Conservation (phyloP, 1,284 basidiomycete genomes). For the Leucoagaricus sp. region DNA sequence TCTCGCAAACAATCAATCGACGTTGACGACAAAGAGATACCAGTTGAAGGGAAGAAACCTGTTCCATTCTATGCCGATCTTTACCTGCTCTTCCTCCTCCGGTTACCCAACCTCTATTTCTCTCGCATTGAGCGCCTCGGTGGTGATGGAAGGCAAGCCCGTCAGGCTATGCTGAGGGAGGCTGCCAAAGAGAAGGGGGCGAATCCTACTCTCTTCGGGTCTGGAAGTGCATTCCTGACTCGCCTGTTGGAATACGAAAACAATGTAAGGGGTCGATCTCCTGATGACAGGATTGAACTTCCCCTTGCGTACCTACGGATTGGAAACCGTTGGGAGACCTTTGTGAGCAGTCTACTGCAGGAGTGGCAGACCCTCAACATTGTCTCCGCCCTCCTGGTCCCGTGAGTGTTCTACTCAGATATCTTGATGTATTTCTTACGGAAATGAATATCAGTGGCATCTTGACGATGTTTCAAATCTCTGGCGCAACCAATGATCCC, state of each 20-base stretch:
- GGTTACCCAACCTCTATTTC: conserved; percentile 63
- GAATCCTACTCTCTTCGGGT: conserved; percentile 35
- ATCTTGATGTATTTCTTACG: neutral
- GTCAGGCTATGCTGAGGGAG: conserved; percentile 52
- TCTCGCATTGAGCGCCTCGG: conserved; percentile 46
- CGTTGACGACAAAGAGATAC: neutral
- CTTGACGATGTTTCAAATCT: conserved; percentile 65
- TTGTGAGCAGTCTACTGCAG: conserved; percentile 42
- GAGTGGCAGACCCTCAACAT: conserved; percentile 52
- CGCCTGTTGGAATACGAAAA: conserved; percentile 58
- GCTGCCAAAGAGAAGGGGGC: conserved; percentile 56
- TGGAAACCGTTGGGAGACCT: conserved; percentile 39
- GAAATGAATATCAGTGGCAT: conserved; percentile 52
- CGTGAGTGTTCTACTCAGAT: conserved; percentile 26
- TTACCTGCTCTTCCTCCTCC: conserved; percentile 40
- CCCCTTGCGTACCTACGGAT: conserved; percentile 20
- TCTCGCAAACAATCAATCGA: neutral
- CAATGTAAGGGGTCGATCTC: neutral
- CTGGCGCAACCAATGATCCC: conserved; percentile 52
- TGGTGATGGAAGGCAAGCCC: conserved; percentile 43
- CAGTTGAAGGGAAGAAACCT: neutral
- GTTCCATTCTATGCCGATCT: conserved; percentile 6
- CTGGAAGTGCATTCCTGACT: conserved; percentile 67
- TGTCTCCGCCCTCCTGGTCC: conserved; percentile 42
- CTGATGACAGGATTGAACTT: neutral